A percentile compares a stretch with the other conserved stretches of the same genome.
Evolutionary conservation across 1,284 basidiomycete species (phyloP).

Genomic region (Malassezia psittaci): DNA sequence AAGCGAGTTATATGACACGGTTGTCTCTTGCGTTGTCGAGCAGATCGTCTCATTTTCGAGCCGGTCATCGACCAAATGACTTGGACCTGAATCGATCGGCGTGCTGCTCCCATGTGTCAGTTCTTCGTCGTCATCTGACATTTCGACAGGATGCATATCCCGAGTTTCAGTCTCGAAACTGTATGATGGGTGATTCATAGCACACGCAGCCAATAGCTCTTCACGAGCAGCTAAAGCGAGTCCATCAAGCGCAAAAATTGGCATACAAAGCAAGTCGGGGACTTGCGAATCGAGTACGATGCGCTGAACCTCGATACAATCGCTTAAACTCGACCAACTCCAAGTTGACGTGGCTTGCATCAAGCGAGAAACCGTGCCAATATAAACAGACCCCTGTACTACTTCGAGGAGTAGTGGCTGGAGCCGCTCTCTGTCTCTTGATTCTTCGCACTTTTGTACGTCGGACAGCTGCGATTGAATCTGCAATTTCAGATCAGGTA

Average conservation of each 20-base stretch:
- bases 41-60: too few species aligned
- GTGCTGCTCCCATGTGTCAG: too few species aligned
- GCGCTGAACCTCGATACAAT: background rate
- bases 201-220: background rate
- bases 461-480: background rate
- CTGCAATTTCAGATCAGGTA: background rate
- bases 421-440: background rate
- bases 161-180: too few species aligned
- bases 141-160: too few species aligned
- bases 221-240: background rate
- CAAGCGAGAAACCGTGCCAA: background rate
- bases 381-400: background rate
- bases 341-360: background rate
- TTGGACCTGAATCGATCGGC: too few species aligned
- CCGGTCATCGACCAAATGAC: too few species aligned
- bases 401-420: background rate
- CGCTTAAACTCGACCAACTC: background rate
- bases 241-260: background rate
- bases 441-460: background rate
- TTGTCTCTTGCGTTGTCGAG: too few species aligned
- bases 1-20: background rate
- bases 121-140: too few species aligned
- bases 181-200: too few species aligned
- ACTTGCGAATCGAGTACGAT: background rate
- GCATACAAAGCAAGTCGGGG: background rate